These are phyloP conservation scores for Carex parvula DNA, from an alignment of 176 grass and related monocot species.

Conservation along the genomic window DNA sequence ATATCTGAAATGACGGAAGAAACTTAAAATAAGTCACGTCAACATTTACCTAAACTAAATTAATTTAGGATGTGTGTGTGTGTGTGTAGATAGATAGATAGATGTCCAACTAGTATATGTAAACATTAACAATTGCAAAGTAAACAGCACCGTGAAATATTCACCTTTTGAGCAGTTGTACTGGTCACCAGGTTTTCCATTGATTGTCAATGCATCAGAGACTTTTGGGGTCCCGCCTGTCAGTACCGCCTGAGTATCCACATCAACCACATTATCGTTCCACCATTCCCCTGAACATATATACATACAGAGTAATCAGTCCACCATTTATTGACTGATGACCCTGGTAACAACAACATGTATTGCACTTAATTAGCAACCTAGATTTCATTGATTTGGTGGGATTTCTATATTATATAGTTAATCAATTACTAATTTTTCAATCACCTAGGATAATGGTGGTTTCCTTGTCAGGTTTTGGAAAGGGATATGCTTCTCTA, in stretches of 20 bases:
- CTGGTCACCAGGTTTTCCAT: conserved; percentile 35
- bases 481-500: conserved; percentile 38
- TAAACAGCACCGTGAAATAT: background rate
- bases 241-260: conserved; percentile 31
- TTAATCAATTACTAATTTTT: background rate
- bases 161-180: conserved; percentile 22
- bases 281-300: conserved; percentile 43
- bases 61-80: background rate
- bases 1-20: background rate
- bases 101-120: background rate
- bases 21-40: background rate
- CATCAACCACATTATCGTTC: conserved; percentile 45
- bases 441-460: conserved; percentile 38
- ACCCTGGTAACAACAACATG: too few relatives aligned
- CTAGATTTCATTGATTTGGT: background rate
- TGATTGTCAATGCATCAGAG: conserved; percentile 52
- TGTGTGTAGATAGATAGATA: background rate
- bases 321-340: too few relatives aligned
- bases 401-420: background rate
- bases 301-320: too few relatives aligned
- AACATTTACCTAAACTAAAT: background rate
- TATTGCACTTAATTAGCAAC: background rate
- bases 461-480: conserved; percentile 38
- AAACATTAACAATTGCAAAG: background rate
- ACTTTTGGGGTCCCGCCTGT: conserved; percentile 24